Percentiles rank a stretch among this genome's conserved stretches.
These are phyloP conservation scores for Wickerhamomyces ciferrii DNA, from an alignment of 805 yeast species.

Conservation along the genomic window DNA sequence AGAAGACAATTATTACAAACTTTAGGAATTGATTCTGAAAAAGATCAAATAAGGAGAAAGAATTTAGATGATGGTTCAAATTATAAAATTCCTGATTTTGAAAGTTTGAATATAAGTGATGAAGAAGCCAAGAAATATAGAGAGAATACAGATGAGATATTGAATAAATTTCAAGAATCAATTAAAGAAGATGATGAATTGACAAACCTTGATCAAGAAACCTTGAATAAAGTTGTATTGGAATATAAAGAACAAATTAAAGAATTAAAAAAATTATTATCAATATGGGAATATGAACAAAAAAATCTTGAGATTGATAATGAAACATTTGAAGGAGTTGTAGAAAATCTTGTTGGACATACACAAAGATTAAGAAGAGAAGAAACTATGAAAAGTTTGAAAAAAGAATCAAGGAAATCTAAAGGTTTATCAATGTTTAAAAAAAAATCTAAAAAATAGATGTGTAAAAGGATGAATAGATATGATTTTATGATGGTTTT, in stretches of 20 bases:
- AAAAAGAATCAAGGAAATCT: conserved; percentile 23
- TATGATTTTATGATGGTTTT: too few species aligned
- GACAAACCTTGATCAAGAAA: conserved; percentile 25
- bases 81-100: conserved; percentile 19
- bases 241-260: conserved; percentile 28
- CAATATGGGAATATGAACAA: conserved; percentile 49
- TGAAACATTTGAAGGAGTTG: conserved; percentile 76
- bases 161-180: conserved; percentile 13
- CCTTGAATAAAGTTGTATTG: conserved; percentile 31
- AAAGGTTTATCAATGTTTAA: conserved; percentile 6
- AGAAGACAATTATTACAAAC: conserved; percentile 58
- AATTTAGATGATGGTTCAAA: conserved; percentile 17
- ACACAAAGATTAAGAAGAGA: conserved; percentile 72
- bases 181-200: conserved; percentile 13
- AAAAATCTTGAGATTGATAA: conserved; percentile 55
- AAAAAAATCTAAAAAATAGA: neutral
- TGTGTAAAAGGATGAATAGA: too few species aligned
- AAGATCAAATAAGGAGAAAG: conserved; percentile 41
- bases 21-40: conserved; percentile 56
- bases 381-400: conserved; percentile 30
- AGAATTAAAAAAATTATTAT: conserved; percentile 31
- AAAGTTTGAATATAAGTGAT: conserved; percentile 26
- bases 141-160: conserved; percentile 13
- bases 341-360: conserved; percentile 86
- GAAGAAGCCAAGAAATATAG: conserved; percentile 23